phyloP scores from a whole-genome alignment of 116 monocot genomes.

The Trichopus zeylanicus region DNA sequence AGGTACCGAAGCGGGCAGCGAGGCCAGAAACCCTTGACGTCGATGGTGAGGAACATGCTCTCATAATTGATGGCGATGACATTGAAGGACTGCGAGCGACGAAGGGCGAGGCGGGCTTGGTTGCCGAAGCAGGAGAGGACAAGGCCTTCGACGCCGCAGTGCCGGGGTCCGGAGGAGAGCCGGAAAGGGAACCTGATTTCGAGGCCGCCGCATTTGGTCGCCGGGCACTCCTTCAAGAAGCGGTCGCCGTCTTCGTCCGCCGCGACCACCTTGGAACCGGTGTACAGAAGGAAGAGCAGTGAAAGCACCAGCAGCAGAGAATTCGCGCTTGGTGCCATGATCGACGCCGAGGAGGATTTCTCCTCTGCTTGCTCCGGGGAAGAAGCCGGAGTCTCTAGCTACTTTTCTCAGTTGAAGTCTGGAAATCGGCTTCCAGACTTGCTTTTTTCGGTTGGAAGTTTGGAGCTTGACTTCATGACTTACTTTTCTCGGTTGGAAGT shows the following conservation, averaged over 20 bases:
- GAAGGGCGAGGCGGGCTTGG: background rate
- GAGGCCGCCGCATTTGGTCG: background rate
- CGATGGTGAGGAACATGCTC: background rate
- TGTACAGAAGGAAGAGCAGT: background rate
- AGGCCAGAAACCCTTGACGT: background rate
- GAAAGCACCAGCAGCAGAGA: too few species aligned
- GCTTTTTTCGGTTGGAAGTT: too few species aligned
- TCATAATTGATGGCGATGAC: constrained; percentile 7
- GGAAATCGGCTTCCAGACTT: too few species aligned
- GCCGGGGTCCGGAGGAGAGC: background rate
- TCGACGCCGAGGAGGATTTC: too few species aligned
- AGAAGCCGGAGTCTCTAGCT: too few species aligned
- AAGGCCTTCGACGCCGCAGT: background rate
- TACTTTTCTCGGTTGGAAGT: too few species aligned
- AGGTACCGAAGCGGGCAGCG: background rate
- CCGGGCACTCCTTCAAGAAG: constrained; percentile 4
- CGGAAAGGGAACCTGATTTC: constrained; percentile 3
- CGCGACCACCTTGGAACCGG: background rate
- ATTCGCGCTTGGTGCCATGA: too few species aligned
- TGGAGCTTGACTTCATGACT: too few species aligned
- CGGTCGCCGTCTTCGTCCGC: background rate
- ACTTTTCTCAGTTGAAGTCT: too few species aligned
- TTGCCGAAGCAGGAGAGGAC: constrained; percentile 3
- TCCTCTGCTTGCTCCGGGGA: too few species aligned
- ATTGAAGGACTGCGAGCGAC: background rate